Conservation (phyloP, 2,329 filamentous ascomycete species). For the Cytospora piceae region DNA sequence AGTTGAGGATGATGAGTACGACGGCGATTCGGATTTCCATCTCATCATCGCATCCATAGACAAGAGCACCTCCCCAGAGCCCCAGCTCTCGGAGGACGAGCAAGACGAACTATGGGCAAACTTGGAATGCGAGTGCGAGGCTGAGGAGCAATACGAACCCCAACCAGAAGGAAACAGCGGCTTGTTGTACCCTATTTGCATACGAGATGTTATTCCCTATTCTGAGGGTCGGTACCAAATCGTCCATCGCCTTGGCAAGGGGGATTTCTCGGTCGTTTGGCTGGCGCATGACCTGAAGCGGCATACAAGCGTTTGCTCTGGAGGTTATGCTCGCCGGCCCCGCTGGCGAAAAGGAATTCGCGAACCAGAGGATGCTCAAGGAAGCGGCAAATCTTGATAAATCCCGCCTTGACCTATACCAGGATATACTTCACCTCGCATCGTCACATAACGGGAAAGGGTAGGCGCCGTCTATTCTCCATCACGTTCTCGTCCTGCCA, state of each 20-base stretch:
- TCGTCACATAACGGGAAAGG: background rate
- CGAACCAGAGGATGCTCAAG: background rate
- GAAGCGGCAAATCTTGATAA: background rate
- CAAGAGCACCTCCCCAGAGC: background rate
- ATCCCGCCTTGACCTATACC: background rate
- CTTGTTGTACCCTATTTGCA: background rate
- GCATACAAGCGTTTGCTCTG: background rate
- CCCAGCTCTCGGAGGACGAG: background rate
- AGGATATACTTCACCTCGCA: background rate
- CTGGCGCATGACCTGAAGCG: background rate
- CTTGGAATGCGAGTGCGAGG: background rate
- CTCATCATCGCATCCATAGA: background rate
- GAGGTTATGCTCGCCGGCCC: background rate
- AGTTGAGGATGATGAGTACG: constrained; percentile 22
- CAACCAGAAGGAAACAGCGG: background rate
- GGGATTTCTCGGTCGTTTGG: background rate
- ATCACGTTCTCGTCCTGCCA: constrained; percentile 1
- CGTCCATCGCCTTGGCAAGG: background rate
- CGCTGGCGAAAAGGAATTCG: background rate
- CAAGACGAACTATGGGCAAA: background rate
- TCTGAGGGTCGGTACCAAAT: background rate
- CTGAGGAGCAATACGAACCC: background rate
- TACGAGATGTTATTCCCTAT: background rate
- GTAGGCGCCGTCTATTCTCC: background rate
- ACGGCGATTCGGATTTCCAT: constrained; percentile 17